A percentile compares a stretch with the other conserved stretches of the same genome.
Evolutionary conservation across 305 asterid genomes (phyloP).

Genomic region (Fraxinus latifolia): DNA sequence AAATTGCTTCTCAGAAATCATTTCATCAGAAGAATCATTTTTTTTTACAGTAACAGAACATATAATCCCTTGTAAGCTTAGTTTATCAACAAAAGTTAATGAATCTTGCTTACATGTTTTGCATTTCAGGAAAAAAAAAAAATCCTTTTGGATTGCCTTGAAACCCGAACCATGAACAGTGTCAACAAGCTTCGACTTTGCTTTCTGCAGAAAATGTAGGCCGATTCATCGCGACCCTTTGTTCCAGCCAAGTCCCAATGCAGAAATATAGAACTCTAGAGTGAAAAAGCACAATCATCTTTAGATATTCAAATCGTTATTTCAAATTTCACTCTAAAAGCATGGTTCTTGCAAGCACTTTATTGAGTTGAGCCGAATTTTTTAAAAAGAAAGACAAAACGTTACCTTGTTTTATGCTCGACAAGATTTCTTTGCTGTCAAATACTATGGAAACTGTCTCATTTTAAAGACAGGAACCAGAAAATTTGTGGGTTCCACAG

Average conservation of each 20-base stretch:
- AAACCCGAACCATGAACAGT: not conserved
- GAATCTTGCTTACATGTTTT: not conserved
- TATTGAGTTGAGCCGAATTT: not conserved
- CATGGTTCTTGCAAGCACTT: not conserved
- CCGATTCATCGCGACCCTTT: not conserved
- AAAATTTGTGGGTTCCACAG: slow-evolving; percentile 10
- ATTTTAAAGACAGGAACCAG: not conserved
- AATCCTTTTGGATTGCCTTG: not conserved
- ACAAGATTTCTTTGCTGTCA: not conserved
- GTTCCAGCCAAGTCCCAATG: not conserved
- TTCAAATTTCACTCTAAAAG: not conserved
- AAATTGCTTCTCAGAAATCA: not conserved
- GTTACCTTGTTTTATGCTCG: not conserved
- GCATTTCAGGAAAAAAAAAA: not conserved
- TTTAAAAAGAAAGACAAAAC: not conserved
- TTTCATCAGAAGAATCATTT: not conserved
- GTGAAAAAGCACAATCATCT: not conserved
- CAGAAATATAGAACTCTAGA: not conserved
- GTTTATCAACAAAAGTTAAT: not conserved
- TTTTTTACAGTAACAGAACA: not conserved
- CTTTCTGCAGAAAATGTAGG: not conserved
- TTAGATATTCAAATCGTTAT: not conserved
- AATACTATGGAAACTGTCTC: not conserved
- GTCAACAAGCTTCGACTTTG: not conserved
- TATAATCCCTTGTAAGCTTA: not conserved